These are phyloP conservation scores for Triglochin maritima DNA, from an alignment of 106 monocot species.

Conservation along the genomic window DNA sequence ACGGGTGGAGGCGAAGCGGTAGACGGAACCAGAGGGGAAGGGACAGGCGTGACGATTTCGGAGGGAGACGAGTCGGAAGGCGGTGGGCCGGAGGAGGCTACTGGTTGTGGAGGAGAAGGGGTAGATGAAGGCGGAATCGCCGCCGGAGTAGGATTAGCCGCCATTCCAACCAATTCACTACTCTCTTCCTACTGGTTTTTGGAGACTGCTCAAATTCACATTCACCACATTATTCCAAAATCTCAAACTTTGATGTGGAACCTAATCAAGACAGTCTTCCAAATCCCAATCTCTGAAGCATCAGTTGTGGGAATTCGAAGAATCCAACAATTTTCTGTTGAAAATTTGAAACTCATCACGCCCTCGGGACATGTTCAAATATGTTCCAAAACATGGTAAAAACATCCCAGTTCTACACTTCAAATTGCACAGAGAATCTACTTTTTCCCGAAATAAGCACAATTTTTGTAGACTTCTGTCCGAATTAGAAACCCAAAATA, in stretches of 20 bases:
- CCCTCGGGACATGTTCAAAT: too few relatives aligned
- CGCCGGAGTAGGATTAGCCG: background rate
- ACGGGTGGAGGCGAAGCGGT: background rate
- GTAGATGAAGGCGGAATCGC: constrained; percentile 2
- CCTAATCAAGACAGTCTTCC: too few relatives aligned
- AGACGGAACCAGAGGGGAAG: constrained; percentile 3
- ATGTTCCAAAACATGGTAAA: too few relatives aligned
- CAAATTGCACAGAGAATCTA: too few relatives aligned
- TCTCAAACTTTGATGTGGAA: background rate
- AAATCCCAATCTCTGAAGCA: too few relatives aligned
- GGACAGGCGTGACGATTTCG: background rate
- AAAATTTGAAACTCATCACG: too few relatives aligned
- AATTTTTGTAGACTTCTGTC: too few relatives aligned
- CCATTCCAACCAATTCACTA: constrained; percentile 8
- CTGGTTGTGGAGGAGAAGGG: background rate
- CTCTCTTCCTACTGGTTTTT: background rate
- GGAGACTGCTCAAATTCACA: background rate
- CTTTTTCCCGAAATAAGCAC: too few relatives aligned
- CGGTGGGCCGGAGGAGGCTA: background rate
- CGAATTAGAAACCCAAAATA: too few relatives aligned
- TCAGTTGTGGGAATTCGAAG: too few relatives aligned
- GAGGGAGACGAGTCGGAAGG: background rate
- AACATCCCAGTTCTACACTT: too few relatives aligned
- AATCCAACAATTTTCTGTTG: too few relatives aligned
- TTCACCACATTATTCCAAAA: background rate